Base-by-base conservation (phyloP, 2,329 filamentous ascomycete genomes). In the Sporothrix pseudoabietina region DNA sequence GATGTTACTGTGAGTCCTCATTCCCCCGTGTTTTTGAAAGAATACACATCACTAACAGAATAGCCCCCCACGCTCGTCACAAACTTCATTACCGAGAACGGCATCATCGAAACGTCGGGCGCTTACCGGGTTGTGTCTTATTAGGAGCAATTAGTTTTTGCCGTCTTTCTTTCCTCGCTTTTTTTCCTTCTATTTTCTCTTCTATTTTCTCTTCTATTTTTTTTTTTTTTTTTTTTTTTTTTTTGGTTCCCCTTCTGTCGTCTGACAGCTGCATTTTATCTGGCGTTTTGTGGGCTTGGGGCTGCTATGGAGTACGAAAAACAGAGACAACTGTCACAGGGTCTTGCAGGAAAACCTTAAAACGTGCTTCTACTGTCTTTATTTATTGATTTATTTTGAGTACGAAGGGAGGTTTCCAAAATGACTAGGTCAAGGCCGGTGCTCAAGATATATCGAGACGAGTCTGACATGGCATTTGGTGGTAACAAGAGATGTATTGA, bases 11-110 rank as follows among this genome's bases (percentile, higher is more conserved):
- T 91, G 80, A 26, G 26, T 26, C 26, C 26, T 26, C 26, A 26
- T 26, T 26, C 26, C 26, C 26, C 26, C 26, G 26, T 26, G 26
- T 26, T 26, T 26, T 26, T 26, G 26, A 26, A 26, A 26, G 26
- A 26, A 26, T 26, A 26, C 26, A 26, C 26, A 26, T 26, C 26
- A 12, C 54, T 59, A 41, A 65, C 69, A 12, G 10, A 41, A 71
- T 72, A 92, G 85, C 90, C 91, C 7, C 91, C 91, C 2, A 86
- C 89, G 66, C 81, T 92, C 47, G 91, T 94, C 75, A 89, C 89
- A 10, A 90, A 90, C 41, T 88, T 94, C 77, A 91, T 94, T 77
- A 94, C 92, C 0, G 92, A 94, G 80, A 89, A 89, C 69, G 92
- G 92, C 63, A 88, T 93, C 68, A 86, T 77, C 22, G 72, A 76